These are phyloP conservation scores for Euphrasia arctica DNA, from an alignment of 305 asterid species.

Conservation along the genomic window DNA sequence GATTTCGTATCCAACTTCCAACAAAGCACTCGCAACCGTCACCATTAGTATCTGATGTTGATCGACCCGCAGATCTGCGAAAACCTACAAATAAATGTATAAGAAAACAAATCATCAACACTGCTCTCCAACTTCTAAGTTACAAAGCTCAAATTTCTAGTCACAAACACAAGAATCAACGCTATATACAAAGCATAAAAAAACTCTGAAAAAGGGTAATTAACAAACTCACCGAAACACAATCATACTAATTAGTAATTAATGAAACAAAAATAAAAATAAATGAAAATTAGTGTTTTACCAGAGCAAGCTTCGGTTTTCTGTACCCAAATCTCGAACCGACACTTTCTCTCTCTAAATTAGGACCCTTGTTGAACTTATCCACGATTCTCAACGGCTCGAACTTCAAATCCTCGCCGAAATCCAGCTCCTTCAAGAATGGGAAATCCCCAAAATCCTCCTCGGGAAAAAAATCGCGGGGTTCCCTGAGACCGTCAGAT, in stretches of 20 bases:
- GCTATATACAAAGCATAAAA: background rate
- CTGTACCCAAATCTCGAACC: slow-evolving; percentile 66
- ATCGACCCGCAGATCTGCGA: slow-evolving; percentile 72
- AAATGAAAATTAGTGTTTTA: slow-evolving; percentile 25
- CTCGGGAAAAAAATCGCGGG: slow-evolving; percentile 31
- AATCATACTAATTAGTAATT: slow-evolving; percentile 15
- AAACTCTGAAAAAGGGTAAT: slow-evolving; percentile 21
- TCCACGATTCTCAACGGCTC: slow-evolving; percentile 53
- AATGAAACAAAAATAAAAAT: background rate
- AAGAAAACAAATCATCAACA: slow-evolving; percentile 17
- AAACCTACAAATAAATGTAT: slow-evolving; percentile 48
- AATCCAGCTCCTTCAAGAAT: slow-evolving; percentile 66
- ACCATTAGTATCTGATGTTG: slow-evolving; percentile 76
- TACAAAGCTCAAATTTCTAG: background rate
- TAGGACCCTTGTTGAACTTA: slow-evolving; percentile 50
- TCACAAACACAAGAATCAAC: background rate
- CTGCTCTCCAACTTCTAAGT: slow-evolving; percentile 19
- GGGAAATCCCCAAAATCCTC: slow-evolving; percentile 40
- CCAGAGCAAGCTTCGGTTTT: slow-evolving; percentile 92
- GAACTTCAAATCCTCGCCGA: slow-evolving; percentile 74
- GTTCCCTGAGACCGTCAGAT: slow-evolving; percentile 24
- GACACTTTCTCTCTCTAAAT: slow-evolving; percentile 41
- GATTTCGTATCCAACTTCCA: slow-evolving; percentile 69
- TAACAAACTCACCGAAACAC: slow-evolving; percentile 9
- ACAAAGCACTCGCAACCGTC: slow-evolving; percentile 60